Conservation (phyloP, 2,329 filamentous ascomycete species). For the Chaetomium olivaceum region DNA sequence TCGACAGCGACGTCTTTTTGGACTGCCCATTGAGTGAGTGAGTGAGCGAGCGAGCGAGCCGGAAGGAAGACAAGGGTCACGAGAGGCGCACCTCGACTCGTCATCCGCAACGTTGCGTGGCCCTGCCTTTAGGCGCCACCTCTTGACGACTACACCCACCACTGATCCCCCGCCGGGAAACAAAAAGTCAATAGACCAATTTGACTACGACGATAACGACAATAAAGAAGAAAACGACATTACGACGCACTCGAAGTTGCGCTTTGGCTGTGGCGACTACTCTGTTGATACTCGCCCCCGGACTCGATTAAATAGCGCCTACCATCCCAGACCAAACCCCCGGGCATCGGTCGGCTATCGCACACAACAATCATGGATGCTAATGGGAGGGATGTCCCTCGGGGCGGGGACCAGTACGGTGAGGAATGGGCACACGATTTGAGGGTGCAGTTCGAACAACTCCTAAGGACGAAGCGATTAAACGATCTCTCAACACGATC, state of each 20-base stretch:
- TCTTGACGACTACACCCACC: constrained; percentile 13
- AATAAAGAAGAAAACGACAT: constrained; percentile 11
- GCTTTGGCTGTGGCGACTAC: neutral
- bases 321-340: neutral
- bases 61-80: neutral
- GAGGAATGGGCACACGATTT: constrained; percentile 78
- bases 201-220: neutral
- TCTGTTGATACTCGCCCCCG: neutral
- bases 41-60: constrained; percentile 1
- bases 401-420: constrained; percentile 52
- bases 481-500: constrained; percentile 73
- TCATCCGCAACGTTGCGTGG: constrained; percentile 26
- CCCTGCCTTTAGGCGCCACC: constrained; percentile 28
- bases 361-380: constrained; percentile 35
- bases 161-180: constrained; percentile 9
- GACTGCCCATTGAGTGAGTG: constrained; percentile 9
- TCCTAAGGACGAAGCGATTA: constrained; percentile 83
- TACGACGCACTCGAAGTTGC: neutral
- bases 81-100: neutral
- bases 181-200: neutral
- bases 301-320: neutral
- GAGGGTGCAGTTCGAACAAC: constrained; percentile 79
- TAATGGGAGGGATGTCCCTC: constrained; percentile 29
- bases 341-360: neutral
- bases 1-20: constrained; percentile 20